Evolutionary conservation across 768 basidiomycete genomes (phyloP), one percentile per base, ranked within the genome.

Genomic region (Clathrus columnatus): DNA sequence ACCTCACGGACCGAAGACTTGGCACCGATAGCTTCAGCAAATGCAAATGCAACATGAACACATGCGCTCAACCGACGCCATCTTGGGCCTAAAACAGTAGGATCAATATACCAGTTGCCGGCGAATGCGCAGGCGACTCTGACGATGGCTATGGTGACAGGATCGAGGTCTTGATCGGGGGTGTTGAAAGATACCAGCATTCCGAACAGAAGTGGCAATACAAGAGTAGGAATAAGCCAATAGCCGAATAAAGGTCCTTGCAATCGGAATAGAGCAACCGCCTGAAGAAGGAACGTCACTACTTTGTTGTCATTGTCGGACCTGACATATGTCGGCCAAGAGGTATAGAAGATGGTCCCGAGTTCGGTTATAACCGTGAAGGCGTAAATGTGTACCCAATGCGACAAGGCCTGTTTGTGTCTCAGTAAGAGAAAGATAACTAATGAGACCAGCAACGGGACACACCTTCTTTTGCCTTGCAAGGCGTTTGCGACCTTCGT

Each of bases 131-230:
- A 59, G 18, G 83, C 85, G 45, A 87, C 69, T 18, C 85, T 78
- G 23, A 77, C 68, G 57, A 87, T 86, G 30, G 81, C 75, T 1
- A 80, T 80, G 0, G 83, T 82, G 46, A 87, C 72, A 1, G 82
- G 75, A 61, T 87, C 85, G 49, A 84, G 73, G 18, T 61, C 56
- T n/a, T 47, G 57, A 11, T 62, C 28, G 23, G 73, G 63, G 1
- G 80, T 80, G 50, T 71, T 75, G 71, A 87, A 87, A 8, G 84
- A 83, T 60, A 86, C 77, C 41, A 87, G 60, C 36, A 71, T 73
- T 1, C 83, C 85, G 26, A 79, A 65, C 18, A 84, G 52, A 17
- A 71, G 67, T 14, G 85, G 85, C n/a, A 83, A 61, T 42, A 86
- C 51, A 29, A 87, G 58, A 14, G 83, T 73, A 3, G 85, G 84